Conservation (phyloP, 2,329 filamentous ascomycete species). For the Stachybotrys elegans region DNA sequence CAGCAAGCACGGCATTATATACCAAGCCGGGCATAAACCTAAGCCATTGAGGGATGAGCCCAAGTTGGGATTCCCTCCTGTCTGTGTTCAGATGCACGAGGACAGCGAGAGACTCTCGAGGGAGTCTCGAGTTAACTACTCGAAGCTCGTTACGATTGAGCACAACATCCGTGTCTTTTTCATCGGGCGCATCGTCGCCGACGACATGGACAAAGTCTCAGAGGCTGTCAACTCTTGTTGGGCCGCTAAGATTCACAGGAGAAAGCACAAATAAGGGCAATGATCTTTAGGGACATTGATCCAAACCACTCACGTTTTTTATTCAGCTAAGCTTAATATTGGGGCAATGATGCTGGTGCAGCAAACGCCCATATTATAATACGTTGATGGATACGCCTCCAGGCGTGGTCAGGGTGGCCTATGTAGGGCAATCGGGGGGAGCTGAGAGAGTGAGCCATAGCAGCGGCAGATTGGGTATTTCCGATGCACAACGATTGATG, state of each 20-base stretch:
- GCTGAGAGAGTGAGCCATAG: too few relatives aligned
- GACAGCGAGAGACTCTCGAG: constrained; percentile 39
- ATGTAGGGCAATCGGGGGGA: too few relatives aligned
- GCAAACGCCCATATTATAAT: too few relatives aligned
- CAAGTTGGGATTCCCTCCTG: constrained; percentile 40
- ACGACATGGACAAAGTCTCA: constrained; percentile 35
- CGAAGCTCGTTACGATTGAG: constrained; percentile 50
- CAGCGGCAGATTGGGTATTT: too few relatives aligned
- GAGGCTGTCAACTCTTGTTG: constrained; percentile 46
- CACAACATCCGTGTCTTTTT: constrained; percentile 55
- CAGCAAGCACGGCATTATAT: constrained; percentile 48
- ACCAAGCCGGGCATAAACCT: constrained; percentile 29
- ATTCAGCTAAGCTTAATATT: too few relatives aligned
- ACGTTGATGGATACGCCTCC: too few relatives aligned
- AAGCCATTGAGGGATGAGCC: constrained; percentile 35
- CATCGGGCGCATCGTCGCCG: constrained; percentile 39
- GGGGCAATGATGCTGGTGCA: too few relatives aligned
- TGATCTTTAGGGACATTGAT: too few relatives aligned
- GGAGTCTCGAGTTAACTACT: constrained; percentile 54
- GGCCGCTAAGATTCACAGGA: constrained; percentile 36
- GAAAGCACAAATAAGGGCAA: constrained; percentile 15
- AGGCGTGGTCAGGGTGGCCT: too few relatives aligned
- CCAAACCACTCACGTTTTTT: background rate
- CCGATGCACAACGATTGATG: too few relatives aligned
- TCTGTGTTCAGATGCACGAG: constrained; percentile 37